Evolutionary conservation across 2,329 filamentous ascomycete genomes (phyloP), one percentile per base, ranked within the genome.

Genomic region (Chrysosporium keratinophilum): DNA sequence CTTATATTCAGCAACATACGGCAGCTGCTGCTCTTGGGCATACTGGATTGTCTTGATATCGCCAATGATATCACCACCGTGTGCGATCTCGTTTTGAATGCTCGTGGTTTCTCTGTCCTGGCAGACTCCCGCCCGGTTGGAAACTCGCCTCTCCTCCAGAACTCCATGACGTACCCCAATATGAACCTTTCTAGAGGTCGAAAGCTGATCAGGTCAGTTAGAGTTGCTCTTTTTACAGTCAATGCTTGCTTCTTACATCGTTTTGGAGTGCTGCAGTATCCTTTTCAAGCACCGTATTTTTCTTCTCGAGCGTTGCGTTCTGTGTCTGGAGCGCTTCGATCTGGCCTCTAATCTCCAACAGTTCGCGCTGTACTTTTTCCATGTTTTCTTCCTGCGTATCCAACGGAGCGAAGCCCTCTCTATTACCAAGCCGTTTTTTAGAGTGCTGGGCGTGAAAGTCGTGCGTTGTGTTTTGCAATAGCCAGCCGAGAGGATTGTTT

Each of bases 11-110:
- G 48, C 19, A 37, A 47, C 49, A 48, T 42, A 28, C n/a, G 19
- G 48, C n/a, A 23, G n/a, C n/a, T 41, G 3, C 19, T 43, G 20
- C 34, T 40, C 20, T 37, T 52, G 10, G 7, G 33, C 33, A 43
- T 47, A 48, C 37, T 48, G 41, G 20, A 56, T 56, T 39, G 54
- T 20, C 15, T 19, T 52, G 35, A 52, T 56, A 56, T 56, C 54
- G 12, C 54, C 48, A 40, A 52, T 19, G 43, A 56, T 56, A 52
- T 52, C 35, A 42, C 54, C 54, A 35, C 48, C 42, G 17, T 52
- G 48, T 39, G 54, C 49, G 19, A 56, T 42, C 35, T 56, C 42
- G 20, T 55, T 52, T 33, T 47, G 28, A 39, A 41, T 52, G 40
- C 33, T 39, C 6, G 12, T 42, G 33, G 39, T 47, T 51, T 55